Evolutionary conservation across 176 grass and related monocot species (phyloP).

Genomic region (Canna indica): DNA sequence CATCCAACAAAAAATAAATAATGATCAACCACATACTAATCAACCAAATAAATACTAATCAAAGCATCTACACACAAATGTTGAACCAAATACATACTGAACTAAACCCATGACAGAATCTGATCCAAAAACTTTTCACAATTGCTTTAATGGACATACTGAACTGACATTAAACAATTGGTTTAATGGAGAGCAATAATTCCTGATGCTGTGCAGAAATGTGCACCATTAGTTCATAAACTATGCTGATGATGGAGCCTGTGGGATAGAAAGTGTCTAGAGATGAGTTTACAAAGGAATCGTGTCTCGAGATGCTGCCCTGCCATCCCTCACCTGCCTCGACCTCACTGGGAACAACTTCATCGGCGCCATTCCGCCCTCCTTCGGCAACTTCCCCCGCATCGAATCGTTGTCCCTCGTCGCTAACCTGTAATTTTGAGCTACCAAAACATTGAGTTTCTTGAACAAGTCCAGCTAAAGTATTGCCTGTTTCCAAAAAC

Average conservation of each 20-base stretch:
- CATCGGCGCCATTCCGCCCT: slow-evolving; percentile 51
- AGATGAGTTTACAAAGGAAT: neutral
- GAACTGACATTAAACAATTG: no score
- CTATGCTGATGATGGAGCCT: neutral
- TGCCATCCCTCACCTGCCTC: slow-evolving; percentile 50
- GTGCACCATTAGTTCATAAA: neutral
- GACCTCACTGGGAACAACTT: slow-evolving; percentile 61
- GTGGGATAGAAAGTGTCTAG: neutral
- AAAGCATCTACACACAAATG: no score
- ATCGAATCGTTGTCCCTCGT: slow-evolving; percentile 56
- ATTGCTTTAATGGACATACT: no score
- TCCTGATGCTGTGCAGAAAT: neutral
- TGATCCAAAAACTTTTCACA: no score
- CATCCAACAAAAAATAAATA: no score
- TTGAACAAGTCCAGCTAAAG: neutral
- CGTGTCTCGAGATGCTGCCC: slow-evolving; percentile 24
- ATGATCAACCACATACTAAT: no score
- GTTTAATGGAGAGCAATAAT: no score
- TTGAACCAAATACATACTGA: no score
- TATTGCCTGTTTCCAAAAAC: neutral
- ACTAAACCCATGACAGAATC: no score
- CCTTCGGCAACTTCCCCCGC: slow-evolving; percentile 42
- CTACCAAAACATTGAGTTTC: neutral
- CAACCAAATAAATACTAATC: no score
- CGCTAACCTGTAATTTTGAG: slow-evolving; percentile 32